These are phyloP conservation scores for Verticillium longisporum DNA, from an alignment of 2,329 filamentous ascomycete species.

Conservation along the genomic window DNA sequence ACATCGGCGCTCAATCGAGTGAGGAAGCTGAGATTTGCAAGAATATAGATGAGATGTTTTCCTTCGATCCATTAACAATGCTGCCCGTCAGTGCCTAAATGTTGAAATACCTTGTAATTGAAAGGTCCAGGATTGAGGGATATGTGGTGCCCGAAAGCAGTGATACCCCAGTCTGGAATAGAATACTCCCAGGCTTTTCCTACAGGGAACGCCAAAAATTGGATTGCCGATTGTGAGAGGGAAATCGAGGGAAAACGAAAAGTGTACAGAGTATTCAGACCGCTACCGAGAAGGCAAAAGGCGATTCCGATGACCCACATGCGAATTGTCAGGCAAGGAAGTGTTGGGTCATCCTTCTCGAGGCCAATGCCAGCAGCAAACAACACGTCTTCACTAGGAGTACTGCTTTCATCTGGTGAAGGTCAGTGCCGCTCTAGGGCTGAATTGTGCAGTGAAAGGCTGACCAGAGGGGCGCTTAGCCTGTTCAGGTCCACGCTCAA, in stretches of 20 bases:
- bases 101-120: conserved; percentile 22
- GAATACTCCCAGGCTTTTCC: conserved; percentile 29
- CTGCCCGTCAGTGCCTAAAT: conserved; percentile 7
- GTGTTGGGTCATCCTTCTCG: conserved; percentile 16
- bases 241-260: conserved; percentile 25
- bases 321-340: conserved; percentile 27
- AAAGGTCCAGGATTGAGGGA: conserved; percentile 33
- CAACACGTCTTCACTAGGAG: conserved; percentile 15
- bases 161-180: conserved; percentile 22
- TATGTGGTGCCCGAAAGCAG: conserved; percentile 14
- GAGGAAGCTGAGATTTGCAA: conserved; percentile 36
- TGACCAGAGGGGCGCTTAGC: not conserved
- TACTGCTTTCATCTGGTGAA: conserved; percentile 4
- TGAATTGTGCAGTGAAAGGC: not conserved
- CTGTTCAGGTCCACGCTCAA: not conserved
- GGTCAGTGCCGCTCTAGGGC: not conserved
- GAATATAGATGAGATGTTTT: conserved; percentile 36
- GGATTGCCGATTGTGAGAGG: conserved; percentile 26
- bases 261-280: conserved; percentile 32
- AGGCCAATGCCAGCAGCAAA: conserved; percentile 22
- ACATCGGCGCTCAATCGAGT: conserved; percentile 26
- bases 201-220: conserved; percentile 35
- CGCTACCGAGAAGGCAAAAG: conserved; percentile 28
- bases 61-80: conserved; percentile 6
- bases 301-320: conserved; percentile 30